Evolutionary conservation across 305 asterid species (phyloP), one percentile per base, ranked within the genome.

Genomic region (Fraxinus floribunda): DNA sequence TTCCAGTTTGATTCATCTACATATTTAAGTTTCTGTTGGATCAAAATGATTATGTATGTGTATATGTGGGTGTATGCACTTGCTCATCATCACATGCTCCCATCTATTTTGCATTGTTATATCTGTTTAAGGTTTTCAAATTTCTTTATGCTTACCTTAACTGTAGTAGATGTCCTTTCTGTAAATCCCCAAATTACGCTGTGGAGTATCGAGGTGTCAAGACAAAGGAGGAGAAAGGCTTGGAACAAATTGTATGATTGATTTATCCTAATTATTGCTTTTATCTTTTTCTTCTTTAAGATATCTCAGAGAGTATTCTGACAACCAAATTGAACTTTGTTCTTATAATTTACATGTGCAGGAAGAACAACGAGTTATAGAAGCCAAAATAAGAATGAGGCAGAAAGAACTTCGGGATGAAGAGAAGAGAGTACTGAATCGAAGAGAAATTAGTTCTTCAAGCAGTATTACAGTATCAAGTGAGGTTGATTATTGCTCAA

Each of bases 361-460:
- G 99, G 99, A 97, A 90, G 99, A 97, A 84, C 99, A 97, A 83
- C 90, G 92, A 80, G 97, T 93, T 75, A 94, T 96, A 81, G 99
- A 96, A 88, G 99, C 99, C 82, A 93, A 96, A 91, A 92, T 96
- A 89, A 91, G 98, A 91, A 93, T 96, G 92, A 93, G 97, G 86
- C 94, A 93, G 85, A 94, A 96, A 88, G 97, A 96, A 86, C 88
- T 93, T 87, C 95, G 82, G 85, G 99, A 94, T 80, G 98, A 96
- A 76, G 98, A 94, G 88, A 97, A 88, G 52, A 93, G 90, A 84
- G 86, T 89, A 76, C 78, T 85, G 83, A 93, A 89, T 86, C 89
- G 83, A 75, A 88, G 90, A 88, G 98, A 91, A 86, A 77, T 87
- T 64, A 87, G 87, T 84, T 89, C 95, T 66, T 87, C 95, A 75